Percentiles rank a stretch among this genome's conserved stretches.
These are phyloP conservation scores for Sordariomycetes sp. DNA, from an alignment of 2,329 filamentous ascomycete species.

Conservation along the genomic window DNA sequence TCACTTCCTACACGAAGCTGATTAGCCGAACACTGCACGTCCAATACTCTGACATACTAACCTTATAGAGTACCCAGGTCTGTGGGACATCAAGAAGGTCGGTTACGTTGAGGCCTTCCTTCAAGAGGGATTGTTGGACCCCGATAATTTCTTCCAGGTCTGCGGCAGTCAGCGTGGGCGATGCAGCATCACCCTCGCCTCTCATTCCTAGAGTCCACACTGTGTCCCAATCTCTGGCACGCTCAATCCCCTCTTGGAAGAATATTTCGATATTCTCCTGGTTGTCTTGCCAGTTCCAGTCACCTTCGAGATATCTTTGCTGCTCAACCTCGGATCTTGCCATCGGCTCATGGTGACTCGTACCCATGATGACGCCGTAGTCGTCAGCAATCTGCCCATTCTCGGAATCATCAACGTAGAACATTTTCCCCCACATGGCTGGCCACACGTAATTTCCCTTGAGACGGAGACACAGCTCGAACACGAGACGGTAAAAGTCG, in stretches of 20 bases:
- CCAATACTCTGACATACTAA: background rate
- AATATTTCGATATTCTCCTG: background rate
- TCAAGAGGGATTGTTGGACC: conserved; percentile 49
- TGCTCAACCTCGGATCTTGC: conserved; percentile 39
- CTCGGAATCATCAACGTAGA: conserved; percentile 46
- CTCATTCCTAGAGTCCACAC: conserved; percentile 64
- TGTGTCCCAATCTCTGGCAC: conserved; percentile 1
- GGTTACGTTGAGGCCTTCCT: conserved; percentile 33
- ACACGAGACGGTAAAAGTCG: conserved; percentile 48
- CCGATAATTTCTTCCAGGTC: conserved; percentile 49
- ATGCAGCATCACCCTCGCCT: conserved; percentile 56
- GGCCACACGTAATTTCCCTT: conserved; percentile 54
- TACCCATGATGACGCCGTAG: conserved; percentile 52
- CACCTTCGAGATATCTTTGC: conserved; percentile 26
- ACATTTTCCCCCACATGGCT: conserved; percentile 46
- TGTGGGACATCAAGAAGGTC: conserved; percentile 46
- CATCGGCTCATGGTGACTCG: conserved; percentile 55
- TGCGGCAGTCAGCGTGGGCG: conserved; percentile 40
- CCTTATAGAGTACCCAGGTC: conserved; percentile 64
- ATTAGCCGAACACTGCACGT: background rate
- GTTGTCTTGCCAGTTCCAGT: conserved; percentile 39
- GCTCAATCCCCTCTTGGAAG: conserved; percentile 2
- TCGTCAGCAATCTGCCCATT: conserved; percentile 47
- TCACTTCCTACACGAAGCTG: conserved; percentile 41
- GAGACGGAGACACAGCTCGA: conserved; percentile 48